Conservation (phyloP, 345 rosid species). For the Aurinia saxatilis region DNA sequence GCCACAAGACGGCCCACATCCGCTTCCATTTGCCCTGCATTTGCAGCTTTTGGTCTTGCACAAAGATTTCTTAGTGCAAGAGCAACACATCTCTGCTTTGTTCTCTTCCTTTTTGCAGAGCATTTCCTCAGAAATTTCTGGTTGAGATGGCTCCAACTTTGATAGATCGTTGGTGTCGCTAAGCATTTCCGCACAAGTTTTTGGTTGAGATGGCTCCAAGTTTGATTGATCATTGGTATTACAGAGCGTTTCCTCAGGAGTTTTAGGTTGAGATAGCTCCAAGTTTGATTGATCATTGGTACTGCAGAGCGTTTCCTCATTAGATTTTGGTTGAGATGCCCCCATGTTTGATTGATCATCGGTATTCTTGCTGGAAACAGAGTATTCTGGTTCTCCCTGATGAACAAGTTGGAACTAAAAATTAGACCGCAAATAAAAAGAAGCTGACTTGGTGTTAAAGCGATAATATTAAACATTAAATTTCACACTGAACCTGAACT, state of each 20-base stretch:
- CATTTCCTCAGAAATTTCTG: conserved; percentile 33
- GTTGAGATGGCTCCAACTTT: conserved; percentile 4
- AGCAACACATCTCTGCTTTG: conserved; percentile 50
- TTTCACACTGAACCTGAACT: conserved; percentile 27
- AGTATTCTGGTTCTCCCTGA: conserved; percentile 40
- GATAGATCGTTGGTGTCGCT: background rate
- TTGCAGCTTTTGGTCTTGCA: conserved; percentile 80
- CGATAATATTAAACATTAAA: background rate
- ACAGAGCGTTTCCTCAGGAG: conserved; percentile 28
- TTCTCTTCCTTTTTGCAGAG: conserved; percentile 19
- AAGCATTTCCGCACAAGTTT: conserved; percentile 28
- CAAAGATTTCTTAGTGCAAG: conserved; percentile 61
- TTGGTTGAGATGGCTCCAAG: conserved; percentile 20
- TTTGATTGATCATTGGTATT: background rate
- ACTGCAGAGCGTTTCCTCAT: conserved; percentile 23
- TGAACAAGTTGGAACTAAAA: conserved; percentile 14
- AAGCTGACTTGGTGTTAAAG: background rate
- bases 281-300: background rate
- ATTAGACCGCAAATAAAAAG: background rate
- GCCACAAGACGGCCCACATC: conserved; percentile 66
- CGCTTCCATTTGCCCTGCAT: conserved; percentile 56
- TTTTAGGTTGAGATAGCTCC: conserved; percentile 27
- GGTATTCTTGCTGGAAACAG: conserved; percentile 37
- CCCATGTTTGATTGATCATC: conserved; percentile 1
- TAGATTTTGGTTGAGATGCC: conserved; percentile 28